These are phyloP conservation scores for Podospora sp. DNA, from an alignment of 495 filamentous ascomycete genomes.

Conservation along the genomic window DNA sequence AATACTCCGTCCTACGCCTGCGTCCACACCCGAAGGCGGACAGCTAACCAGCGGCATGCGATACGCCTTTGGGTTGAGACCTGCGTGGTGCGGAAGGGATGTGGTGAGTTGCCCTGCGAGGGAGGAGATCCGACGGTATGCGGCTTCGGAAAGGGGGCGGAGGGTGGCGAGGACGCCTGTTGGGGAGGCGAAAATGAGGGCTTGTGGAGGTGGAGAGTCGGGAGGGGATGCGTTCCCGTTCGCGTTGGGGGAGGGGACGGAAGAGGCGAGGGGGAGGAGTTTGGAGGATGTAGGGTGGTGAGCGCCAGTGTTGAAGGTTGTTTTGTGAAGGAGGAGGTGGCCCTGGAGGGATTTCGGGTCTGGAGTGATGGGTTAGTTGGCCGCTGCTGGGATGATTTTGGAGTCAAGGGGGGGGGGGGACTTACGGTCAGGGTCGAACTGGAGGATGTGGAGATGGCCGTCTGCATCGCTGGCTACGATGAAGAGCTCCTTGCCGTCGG, in stretches of 20 bases:
- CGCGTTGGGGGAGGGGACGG: conserved; percentile 34
- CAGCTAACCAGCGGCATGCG: conserved; percentile 50
- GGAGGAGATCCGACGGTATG: conserved; percentile 82
- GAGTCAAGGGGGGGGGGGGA: conserved; percentile 12
- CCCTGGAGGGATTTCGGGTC: conserved; percentile 93
- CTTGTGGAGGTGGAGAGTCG: conserved; percentile 50
- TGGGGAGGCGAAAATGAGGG: conserved; percentile 69
- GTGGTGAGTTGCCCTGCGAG: conserved; percentile 77
- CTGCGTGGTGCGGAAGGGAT: conserved; percentile 72
- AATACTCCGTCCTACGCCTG: conserved; percentile 50
- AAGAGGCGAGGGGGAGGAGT: conserved; percentile 60
- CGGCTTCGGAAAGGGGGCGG: conserved; percentile 73
- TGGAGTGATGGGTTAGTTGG: conserved; percentile 42
- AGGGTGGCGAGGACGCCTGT: conserved; percentile 78
- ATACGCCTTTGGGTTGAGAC: conserved; percentile 80
- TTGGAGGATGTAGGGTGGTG: conserved; percentile 73
- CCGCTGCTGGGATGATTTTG: neutral
- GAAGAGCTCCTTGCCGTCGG: conserved; percentile 78
- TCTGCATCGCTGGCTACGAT: conserved; percentile 84
- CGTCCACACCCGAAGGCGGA: conserved; percentile 45
- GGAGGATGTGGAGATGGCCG: conserved; percentile 80
- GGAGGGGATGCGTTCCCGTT: conserved; percentile 24
- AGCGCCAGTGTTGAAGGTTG: conserved; percentile 79
- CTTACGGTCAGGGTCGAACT: conserved; percentile 89
- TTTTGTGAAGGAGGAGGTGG: conserved; percentile 79